Percentiles rank a stretch among this genome's conserved stretches.
Evolutionary conservation across 2,329 filamentous ascomycete species (phyloP).

Genomic region (Chaetothyriales sp.): DNA sequence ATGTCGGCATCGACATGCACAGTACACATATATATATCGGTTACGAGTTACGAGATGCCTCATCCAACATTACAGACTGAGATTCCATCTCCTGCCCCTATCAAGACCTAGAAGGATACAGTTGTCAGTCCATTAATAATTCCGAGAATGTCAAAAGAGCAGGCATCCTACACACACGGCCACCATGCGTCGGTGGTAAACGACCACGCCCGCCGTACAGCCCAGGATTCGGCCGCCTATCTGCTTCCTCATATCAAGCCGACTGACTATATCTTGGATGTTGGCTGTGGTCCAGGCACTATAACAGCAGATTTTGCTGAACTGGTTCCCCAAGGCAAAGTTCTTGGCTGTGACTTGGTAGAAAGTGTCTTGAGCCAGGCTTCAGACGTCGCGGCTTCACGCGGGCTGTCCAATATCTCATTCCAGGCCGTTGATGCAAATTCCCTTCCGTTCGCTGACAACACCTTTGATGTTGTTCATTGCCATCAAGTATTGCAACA

Average conservation of each 20-base stretch:
- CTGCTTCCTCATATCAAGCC: conserved; percentile 25
- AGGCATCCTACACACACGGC: conserved; percentile 24
- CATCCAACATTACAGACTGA: neutral
- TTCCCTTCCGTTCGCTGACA: conserved; percentile 29
- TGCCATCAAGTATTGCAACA: conserved; percentile 45
- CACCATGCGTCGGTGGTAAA: conserved; percentile 25
- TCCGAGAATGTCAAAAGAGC: conserved; percentile 7
- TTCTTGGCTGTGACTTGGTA: conserved; percentile 24
- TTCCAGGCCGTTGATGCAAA: conserved; percentile 28
- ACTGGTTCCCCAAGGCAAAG: conserved; percentile 24
- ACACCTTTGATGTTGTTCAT: conserved; percentile 44
- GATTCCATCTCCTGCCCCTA: neutral
- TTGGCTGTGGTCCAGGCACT: conserved; percentile 31
- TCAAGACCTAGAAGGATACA: neutral
- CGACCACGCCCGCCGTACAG: conserved; percentile 23
- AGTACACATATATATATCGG: no score
- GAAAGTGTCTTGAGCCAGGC: conserved; percentile 21
- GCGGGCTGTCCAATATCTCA: conserved; percentile 22
- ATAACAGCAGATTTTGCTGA: conserved; percentile 29
- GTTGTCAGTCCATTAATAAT: no score
- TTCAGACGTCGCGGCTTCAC: conserved; percentile 17
- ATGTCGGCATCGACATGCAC: neutral
- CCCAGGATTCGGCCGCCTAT: conserved; percentile 25
- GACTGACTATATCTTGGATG: conserved; percentile 26
- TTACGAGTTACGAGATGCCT: neutral